phyloP scores from a whole-genome alignment of 129 eudicot genomes.

The Scalesia atractyloides region DNA sequence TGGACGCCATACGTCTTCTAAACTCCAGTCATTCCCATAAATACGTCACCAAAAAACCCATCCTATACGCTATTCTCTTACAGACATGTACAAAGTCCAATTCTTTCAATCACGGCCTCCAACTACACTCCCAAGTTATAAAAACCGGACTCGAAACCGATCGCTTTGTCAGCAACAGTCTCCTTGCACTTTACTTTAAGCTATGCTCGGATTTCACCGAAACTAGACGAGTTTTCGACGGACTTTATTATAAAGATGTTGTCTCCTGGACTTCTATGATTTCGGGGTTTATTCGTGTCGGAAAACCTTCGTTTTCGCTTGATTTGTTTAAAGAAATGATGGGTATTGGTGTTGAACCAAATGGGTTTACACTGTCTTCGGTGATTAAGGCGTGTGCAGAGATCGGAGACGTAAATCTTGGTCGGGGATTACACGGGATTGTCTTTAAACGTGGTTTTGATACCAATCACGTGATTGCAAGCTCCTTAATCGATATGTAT shows the following conservation, averaged over 20 bases:
- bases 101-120: conserved; percentile 53
- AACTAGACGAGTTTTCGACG: conserved; percentile 55
- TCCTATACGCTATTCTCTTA: conserved; percentile 63
- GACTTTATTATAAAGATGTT: conserved; percentile 59
- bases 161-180: conserved; percentile 76
- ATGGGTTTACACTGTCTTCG: conserved; percentile 78
- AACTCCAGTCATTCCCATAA: conserved; percentile 34
- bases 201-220: conserved; percentile 40
- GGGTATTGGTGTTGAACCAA: conserved; percentile 55
- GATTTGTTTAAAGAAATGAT: conserved; percentile 50
- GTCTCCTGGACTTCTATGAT: conserved; percentile 87
- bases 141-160: conserved; percentile 69
- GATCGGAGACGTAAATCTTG: conserved; percentile 53
- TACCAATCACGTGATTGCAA: conserved; percentile 50
- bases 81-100: conserved; percentile 57
- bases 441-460: conserved; percentile 66
- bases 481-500: conserved; percentile 80
- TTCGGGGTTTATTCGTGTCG: conserved; percentile 60
- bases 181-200: conserved; percentile 78
- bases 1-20: conserved; percentile 53
- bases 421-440: conserved; percentile 66
- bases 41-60: conserved; percentile 47
- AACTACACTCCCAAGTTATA: conserved; percentile 61
- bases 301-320: conserved; percentile 45
- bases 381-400: conserved; percentile 72